Evolutionary conservation across 116 monocot species (phyloP).

Genomic region (Zostera marina): DNA sequence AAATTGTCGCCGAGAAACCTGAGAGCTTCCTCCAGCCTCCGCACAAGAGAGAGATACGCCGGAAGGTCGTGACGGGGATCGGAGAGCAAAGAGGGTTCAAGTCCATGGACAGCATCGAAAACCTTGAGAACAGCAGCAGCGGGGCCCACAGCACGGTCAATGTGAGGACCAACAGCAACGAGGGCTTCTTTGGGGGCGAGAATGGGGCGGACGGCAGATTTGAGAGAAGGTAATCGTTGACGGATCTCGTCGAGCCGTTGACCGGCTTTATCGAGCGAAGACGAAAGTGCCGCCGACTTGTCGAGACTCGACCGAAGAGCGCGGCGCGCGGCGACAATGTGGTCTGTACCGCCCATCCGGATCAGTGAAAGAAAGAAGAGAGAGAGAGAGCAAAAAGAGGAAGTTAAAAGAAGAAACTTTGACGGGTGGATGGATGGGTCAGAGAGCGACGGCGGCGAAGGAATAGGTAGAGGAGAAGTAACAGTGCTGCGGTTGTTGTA

Average conservation of each 20-base stretch:
- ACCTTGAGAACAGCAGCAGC: constrained; percentile 79
- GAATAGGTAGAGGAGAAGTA: not conserved
- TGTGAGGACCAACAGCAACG: constrained; percentile 34
- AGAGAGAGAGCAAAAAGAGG: not conserved
- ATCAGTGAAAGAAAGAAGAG: not conserved
- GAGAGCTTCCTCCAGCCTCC: constrained; percentile 62
- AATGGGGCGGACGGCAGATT: constrained; percentile 52
- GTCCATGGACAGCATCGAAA: constrained; percentile 81
- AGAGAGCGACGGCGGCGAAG: not conserved
- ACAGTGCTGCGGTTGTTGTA: not conserved
- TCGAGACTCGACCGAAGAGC: constrained; percentile 32
- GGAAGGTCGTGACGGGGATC: constrained; percentile 35
- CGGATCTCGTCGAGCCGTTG: constrained; percentile 49
- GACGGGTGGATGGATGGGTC: not conserved
- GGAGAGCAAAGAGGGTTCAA: constrained; percentile 47
- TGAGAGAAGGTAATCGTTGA: constrained; percentile 38
- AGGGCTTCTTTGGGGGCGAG: constrained; percentile 35
- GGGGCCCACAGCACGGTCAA: constrained; percentile 54
- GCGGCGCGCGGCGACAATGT: constrained; percentile 32
- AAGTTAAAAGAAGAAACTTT: too few relatives aligned
- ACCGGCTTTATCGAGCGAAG: constrained; percentile 19
- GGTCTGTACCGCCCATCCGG: constrained; percentile 5
- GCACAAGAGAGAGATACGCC: constrained; percentile 46
- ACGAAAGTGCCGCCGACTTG: constrained; percentile 24
- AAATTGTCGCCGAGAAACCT: constrained; percentile 69